Evolutionary conservation across 306 rosid genomes (phyloP).

Genomic region (Rubus parviflorus): DNA sequence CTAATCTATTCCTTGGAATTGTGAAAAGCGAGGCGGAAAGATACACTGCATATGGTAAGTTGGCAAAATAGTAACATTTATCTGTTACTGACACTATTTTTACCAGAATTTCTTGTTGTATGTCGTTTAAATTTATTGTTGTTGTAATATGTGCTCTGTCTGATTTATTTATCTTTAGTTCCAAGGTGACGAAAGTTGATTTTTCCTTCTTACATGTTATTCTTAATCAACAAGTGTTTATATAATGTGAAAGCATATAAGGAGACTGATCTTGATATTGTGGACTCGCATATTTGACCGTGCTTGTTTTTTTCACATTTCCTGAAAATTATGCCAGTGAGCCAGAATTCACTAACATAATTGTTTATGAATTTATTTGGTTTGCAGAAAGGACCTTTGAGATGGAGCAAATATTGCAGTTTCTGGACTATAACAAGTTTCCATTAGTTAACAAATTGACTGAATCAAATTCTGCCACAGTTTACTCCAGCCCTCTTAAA

Average conservation of each 20-base stretch:
- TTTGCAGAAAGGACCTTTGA: conserved; percentile 72
- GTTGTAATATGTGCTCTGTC: background rate
- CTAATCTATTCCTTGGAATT: conserved; percentile 61
- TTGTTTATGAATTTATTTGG: conserved; percentile 19
- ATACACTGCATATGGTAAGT: conserved; percentile 79
- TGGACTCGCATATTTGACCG: conserved; percentile 6
- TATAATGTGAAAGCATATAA: conserved; percentile 1
- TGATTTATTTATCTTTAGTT: background rate
- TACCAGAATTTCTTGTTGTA: background rate
- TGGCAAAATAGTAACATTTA: conserved; percentile 6
- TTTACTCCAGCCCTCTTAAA: conserved; percentile 77
- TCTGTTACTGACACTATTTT: background rate
- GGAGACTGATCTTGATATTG: background rate
- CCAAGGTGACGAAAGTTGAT: conserved; percentile 6
- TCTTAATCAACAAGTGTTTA: conserved; percentile 14
- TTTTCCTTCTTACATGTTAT: background rate
- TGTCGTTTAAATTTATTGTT: background rate
- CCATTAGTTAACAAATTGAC: conserved; percentile 78
- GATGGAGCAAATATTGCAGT: conserved; percentile 55
- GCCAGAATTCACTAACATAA: conserved; percentile 18
- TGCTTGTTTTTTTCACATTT: conserved; percentile 4
- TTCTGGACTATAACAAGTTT: conserved; percentile 75
- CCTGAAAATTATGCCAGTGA: conserved; percentile 9
- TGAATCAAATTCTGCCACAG: conserved; percentile 64
- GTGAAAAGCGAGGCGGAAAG: conserved; percentile 85